These are phyloP conservation scores for Penicillium sp. DNA, from an alignment of 2,329 filamentous ascomycete genomes.

Conservation along the genomic window DNA sequence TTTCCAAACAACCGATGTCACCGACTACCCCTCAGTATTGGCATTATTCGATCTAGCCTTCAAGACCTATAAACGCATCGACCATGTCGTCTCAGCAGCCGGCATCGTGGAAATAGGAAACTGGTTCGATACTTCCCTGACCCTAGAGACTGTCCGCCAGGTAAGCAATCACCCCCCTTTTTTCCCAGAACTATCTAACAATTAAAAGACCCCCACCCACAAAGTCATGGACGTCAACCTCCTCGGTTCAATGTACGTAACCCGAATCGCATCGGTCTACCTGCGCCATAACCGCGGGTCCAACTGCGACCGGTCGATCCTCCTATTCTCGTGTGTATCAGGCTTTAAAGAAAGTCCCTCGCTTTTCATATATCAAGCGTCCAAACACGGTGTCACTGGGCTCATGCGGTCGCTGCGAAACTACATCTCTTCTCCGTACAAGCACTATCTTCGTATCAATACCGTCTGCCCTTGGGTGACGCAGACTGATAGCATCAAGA, in stretches of 20 bases:
- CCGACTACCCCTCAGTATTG: conserved; percentile 47
- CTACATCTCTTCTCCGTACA: conserved; percentile 32
- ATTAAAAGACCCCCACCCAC: conserved; percentile 29
- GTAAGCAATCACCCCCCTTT: conserved; percentile 21
- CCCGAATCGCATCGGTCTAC: conserved; percentile 51
- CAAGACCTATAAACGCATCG: conserved; percentile 46
- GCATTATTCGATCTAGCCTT: conserved; percentile 49
- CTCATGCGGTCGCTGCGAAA: conserved; percentile 48
- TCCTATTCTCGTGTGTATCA: conserved; percentile 47
- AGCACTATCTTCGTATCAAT: conserved; percentile 45
- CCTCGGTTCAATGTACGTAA: conserved; percentile 48
- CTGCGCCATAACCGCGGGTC: conserved; percentile 42
- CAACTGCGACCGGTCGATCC: conserved; percentile 42
- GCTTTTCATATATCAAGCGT: conserved; percentile 48
- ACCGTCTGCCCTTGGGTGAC: conserved; percentile 49
- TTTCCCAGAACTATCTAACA: background rate
- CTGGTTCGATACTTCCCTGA: conserved; percentile 48
- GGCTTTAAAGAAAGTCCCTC: conserved; percentile 52
- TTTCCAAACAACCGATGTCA: conserved; percentile 49
- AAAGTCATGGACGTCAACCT: conserved; percentile 51
- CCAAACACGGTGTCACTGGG: conserved; percentile 53
- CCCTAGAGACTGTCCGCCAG: conserved; percentile 44
- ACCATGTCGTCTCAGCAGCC: conserved; percentile 51
- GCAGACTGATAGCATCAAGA: conserved; percentile 37
- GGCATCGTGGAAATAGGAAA: conserved; percentile 47